A percentile compares a stretch with the other conserved stretches of the same genome.
Conservation (phyloP, 805 yeast species). For the Vanderwaltozyma polyspora region DNA sequence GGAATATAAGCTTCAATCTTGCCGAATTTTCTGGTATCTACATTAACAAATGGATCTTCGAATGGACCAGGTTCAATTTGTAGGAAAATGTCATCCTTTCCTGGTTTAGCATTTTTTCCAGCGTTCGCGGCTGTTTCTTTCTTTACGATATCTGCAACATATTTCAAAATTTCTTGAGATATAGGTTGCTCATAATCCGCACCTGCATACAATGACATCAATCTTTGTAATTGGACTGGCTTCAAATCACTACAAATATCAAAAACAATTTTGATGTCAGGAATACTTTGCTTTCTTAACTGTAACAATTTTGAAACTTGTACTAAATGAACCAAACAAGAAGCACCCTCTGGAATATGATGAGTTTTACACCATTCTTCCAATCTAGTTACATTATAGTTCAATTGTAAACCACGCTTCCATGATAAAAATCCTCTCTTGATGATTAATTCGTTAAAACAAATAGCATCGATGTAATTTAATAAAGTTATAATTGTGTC, state of each 20-base stretch:
- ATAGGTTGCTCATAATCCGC: conserved; percentile 95
- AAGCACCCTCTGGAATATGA: conserved; percentile 77
- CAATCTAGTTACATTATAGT: conserved; percentile 88
- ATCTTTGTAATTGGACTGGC: conserved; percentile 91
- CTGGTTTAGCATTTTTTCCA: conserved; percentile 35
- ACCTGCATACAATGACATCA: conserved; percentile 76
- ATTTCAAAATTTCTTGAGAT: conserved; percentile 65
- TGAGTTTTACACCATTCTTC: conserved; percentile 98
- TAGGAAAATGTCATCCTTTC: conserved; percentile 49
- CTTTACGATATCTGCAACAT: conserved; percentile 72
- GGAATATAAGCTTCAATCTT: conserved; percentile 88
- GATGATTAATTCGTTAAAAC: conserved; percentile 93
- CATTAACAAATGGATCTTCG: conserved; percentile 72
- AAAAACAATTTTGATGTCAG: conserved; percentile 82
- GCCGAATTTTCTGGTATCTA: conserved; percentile 65
- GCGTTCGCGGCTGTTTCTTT: conserved; percentile 49
- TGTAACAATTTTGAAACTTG: conserved; percentile 92
- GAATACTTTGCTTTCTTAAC: conserved; percentile 76
- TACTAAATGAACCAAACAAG: conserved; percentile 71
- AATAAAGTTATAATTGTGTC: conserved; percentile 76
- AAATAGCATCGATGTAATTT: conserved; percentile 78
- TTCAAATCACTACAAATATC: conserved; percentile 90
- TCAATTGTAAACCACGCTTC: conserved; percentile 96
- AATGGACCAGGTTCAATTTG: conserved; percentile 62
- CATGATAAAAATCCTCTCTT: conserved; percentile 89